These are phyloP conservation scores for Cryomyces minteri DNA, from an alignment of 495 filamentous ascomycete species.

Conservation along the genomic window DNA sequence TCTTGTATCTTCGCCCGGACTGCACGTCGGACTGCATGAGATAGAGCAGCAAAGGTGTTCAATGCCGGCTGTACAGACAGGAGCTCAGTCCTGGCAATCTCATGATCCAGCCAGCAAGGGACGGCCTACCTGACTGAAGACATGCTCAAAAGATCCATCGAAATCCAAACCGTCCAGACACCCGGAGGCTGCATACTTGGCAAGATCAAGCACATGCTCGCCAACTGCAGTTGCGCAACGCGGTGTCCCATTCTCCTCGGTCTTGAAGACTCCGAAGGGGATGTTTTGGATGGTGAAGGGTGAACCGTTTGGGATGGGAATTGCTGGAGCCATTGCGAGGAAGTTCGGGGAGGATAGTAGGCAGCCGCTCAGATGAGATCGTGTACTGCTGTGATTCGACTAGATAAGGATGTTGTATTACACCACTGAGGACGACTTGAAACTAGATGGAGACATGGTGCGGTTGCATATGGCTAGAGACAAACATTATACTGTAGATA, in stretches of 20 bases:
- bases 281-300: slow-evolving; percentile 7
- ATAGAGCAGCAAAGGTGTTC: slow-evolving; percentile 12
- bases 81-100: neutral
- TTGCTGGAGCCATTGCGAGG: no score
- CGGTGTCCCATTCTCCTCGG: slow-evolving; percentile 1
- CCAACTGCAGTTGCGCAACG: slow-evolving; percentile 13
- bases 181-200: slow-evolving; percentile 5
- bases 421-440: no score
- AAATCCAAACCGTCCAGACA: slow-evolving; percentile 4
- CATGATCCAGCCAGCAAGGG: neutral
- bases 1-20: slow-evolving; percentile 7
- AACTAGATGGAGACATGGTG: no score
- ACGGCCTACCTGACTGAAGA: neutral
- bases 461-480: no score
- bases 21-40: slow-evolving; percentile 3
- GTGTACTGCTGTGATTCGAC: no score
- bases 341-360: no score
- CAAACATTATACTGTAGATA: no score
- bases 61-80: slow-evolving; percentile 4
- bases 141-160: slow-evolving; percentile 2
- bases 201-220: slow-evolving; percentile 9
- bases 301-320: neutral
- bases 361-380: no score
- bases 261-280: slow-evolving; percentile 10
- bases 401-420: no score